Evolutionary conservation across 805 yeast genomes (phyloP).

Genomic region (Kodamaea nitidulidarum): DNA sequence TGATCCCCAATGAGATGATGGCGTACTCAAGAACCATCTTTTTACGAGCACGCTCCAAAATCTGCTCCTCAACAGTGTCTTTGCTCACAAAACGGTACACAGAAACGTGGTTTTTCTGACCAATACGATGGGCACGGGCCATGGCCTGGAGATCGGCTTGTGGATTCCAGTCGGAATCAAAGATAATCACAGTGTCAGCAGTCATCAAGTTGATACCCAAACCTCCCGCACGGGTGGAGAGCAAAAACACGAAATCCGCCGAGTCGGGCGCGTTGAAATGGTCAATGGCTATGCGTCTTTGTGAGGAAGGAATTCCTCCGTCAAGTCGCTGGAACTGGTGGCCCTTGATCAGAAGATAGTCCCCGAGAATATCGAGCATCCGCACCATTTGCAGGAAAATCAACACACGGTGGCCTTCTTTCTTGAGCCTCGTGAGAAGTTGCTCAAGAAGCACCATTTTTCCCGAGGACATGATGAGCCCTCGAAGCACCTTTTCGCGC

Average conservation of each 20-base stretch:
- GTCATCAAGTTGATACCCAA: constrained; percentile 98
- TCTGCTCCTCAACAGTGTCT: constrained; percentile 97
- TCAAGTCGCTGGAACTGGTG: constrained; percentile 87
- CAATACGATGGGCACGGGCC: constrained; percentile 99
- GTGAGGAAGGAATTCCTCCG: constrained; percentile 94
- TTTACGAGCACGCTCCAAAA: constrained; percentile 91
- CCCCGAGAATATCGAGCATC: constrained; percentile 92
- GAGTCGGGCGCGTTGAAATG: constrained; percentile 94
- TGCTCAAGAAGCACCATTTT: constrained; percentile 96
- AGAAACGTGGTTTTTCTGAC: constrained; percentile 98
- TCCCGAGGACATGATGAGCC: constrained; percentile 95
- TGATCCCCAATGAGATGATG: constrained; percentile 90
- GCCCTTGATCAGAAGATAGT: constrained; percentile 83
- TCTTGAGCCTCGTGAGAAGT: constrained; percentile 71
- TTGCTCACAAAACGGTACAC: constrained; percentile 97
- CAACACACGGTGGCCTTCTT: constrained; percentile 94
- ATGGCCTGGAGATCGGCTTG: constrained; percentile 98
- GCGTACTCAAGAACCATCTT: constrained; percentile 99
- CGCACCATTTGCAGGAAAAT: constrained; percentile 97
- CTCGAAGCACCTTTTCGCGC: constrained; percentile 79
- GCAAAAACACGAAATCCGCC: constrained; percentile 81
- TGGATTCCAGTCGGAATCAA: constrained; percentile 99
- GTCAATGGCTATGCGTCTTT: constrained; percentile 90
- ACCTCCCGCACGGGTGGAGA: constrained; percentile 98
- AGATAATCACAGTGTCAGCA: constrained; percentile 96